Percentiles rank a stretch among this genome's conserved stretches.
These are phyloP conservation scores for Aspergillus ustus DNA, from an alignment of 2,329 filamentous ascomycete species.

Conservation along the genomic window DNA sequence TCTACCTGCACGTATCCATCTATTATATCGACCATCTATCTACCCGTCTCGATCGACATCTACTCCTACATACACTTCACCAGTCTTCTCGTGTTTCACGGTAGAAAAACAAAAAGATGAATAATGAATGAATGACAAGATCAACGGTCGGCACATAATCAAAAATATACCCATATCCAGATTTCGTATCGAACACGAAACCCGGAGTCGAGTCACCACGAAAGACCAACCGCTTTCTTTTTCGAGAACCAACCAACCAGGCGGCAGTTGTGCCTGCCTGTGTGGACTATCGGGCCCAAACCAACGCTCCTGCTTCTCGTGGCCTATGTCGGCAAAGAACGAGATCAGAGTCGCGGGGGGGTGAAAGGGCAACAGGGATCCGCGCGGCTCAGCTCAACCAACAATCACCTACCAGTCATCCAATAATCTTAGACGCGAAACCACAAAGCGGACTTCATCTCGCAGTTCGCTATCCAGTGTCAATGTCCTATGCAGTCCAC, in stretches of 20 bases:
- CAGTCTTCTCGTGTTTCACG: background rate
- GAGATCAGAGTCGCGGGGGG: too few relatives aligned
- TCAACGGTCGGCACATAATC: background rate
- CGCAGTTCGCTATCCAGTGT: too few relatives aligned
- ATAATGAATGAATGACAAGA: background rate
- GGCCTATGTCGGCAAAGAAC: too few relatives aligned
- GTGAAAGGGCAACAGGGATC: too few relatives aligned
- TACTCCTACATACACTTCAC: background rate
- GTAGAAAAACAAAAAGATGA: slow-evolving; percentile 21
- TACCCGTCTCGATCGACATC: background rate
- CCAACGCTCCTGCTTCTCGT: too few relatives aligned
- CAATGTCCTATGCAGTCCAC: too few relatives aligned
- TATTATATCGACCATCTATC: background rate
- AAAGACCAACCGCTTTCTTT: background rate
- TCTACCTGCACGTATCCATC: background rate
- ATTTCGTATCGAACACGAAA: background rate
- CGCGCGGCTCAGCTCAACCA: too few relatives aligned
- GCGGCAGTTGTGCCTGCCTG: too few relatives aligned
- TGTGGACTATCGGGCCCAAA: too few relatives aligned
- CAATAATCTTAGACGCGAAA: too few relatives aligned
- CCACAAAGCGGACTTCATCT: too few relatives aligned
- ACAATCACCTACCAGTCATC: too few relatives aligned
- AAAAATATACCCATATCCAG: background rate
- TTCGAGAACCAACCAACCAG: background rate
- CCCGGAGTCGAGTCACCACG: background rate